Evolutionary conservation across 768 basidiomycete species (phyloP), one percentile per base, ranked within the genome.

Genomic region (Leccinum obscurum): DNA sequence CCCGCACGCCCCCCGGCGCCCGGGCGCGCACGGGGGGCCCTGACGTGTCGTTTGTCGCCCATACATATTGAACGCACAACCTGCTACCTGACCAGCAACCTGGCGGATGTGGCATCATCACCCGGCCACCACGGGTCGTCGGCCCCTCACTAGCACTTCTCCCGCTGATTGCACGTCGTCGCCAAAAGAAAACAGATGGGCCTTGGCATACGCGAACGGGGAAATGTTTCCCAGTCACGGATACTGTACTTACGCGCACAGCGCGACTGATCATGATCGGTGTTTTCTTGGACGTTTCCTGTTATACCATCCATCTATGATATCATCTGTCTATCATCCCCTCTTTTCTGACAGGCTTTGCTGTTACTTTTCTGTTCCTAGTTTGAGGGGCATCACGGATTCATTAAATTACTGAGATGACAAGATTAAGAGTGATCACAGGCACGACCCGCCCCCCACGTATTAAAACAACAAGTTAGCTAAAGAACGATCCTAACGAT

Each of bases 381-480:
- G 20, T 41, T 41, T 41, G n/a, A 41, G 41, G n/a, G 8, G 41
- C 41, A 17, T 41, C n/a, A 41, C 41, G 41, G n/a, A 41, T 41
- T n/a, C n/a, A 41, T 41, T 41, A 41, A n/a, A 41, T n/a, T 41
- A n/a, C 39, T 41, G 39, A 41, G 17, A 41, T 41, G 17, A 20
- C 41, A 62, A 13, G 50, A 39, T 30, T 48, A 54, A 48, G 39
- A 53, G 17, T 6, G 26, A 32, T 41, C 17, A 41, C 41, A 52
- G 28, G 53, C 52, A 54, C 54, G 55, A 62, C 59, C 54, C 22
- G 11, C 39, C 39, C 39, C 39, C 39, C 15, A 32, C 41, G 61
- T 54, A 65, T 52, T 62, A 72, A 41, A 62, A 69, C 56, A 62
- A 37, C 46, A 62, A 15, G 26, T 17, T 49, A 54, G 24, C 22